A percentile compares a stretch with the other conserved stretches of the same genome.
Conservation (phyloP, 257 asterid genomes). For the Henckelia pumila region DNA sequence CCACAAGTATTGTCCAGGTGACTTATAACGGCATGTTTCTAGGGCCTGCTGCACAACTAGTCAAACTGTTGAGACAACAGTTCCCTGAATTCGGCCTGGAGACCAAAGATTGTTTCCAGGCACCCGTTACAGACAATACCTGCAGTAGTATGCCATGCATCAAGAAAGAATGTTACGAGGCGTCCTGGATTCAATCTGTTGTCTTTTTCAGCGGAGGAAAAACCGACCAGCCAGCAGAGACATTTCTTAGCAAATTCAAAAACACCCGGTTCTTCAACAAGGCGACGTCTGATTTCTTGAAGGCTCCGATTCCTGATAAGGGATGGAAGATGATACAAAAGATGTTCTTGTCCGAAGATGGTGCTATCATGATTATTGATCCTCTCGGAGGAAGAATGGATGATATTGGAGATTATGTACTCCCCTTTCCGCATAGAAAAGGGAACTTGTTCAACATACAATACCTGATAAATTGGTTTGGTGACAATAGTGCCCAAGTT, state of each 20-base stretch:
- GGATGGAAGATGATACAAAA: conserved; percentile 15
- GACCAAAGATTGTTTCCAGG: too few relatives aligned
- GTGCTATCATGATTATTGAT: conserved; percentile 24
- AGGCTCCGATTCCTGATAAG: conserved; percentile 5
- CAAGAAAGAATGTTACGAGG: conserved; percentile 14
- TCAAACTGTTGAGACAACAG: not conserved
- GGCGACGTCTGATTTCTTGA: conserved; percentile 23
- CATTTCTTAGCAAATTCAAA: not conserved
- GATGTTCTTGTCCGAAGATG: conserved; percentile 15
- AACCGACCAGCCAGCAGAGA: conserved; percentile 4
- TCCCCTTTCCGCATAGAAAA: conserved; percentile 43
- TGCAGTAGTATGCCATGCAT: conserved; percentile 16
- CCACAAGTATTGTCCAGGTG: not conserved
- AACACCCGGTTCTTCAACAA: conserved; percentile 3
- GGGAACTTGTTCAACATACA: conserved; percentile 35
- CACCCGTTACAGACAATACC: not conserved
- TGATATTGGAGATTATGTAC: conserved; percentile 24
- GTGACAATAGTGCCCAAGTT: too few relatives aligned
- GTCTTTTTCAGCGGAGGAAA: conserved; percentile 6
- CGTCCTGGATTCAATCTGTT: conserved; percentile 12
- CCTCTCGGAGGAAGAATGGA: conserved; percentile 45
- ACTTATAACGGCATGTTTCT: conserved; percentile 20
- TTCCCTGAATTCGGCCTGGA: conserved; percentile 15
- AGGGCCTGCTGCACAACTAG: conserved; percentile 7
- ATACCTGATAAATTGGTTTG: conserved; percentile 35